phyloP scores from a whole-genome alignment of 805 yeast genomes.

The Metschnikowia proteae region DNA sequence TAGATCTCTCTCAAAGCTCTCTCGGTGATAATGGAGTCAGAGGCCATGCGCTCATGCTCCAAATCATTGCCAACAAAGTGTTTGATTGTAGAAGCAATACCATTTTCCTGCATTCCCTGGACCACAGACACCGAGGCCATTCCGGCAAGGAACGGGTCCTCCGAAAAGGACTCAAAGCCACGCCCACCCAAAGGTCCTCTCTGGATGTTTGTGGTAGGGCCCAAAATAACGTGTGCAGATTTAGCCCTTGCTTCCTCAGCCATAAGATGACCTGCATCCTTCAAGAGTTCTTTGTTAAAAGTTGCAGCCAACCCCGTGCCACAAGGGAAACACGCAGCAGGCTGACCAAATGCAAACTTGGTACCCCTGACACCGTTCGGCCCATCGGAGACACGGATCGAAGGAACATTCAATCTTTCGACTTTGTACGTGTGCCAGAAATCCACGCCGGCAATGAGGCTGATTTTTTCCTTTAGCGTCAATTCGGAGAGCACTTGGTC shows the following conservation, averaged over 20 bases:
- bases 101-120: constrained; percentile 27
- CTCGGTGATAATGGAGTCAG: constrained; percentile 28
- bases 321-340: constrained; percentile 34
- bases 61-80: constrained; percentile 34
- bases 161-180: constrained; percentile 33
- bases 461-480: constrained; percentile 25
- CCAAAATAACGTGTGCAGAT: constrained; percentile 28
- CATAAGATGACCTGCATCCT: constrained; percentile 30
- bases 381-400: constrained; percentile 40
- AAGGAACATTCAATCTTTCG: constrained; percentile 40
- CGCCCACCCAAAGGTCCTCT: constrained; percentile 35
- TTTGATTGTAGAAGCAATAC: constrained; percentile 31
- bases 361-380: constrained; percentile 35
- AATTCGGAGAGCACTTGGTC: constrained; percentile 23
- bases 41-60: constrained; percentile 29
- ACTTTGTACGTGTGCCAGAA: constrained; percentile 49
- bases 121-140: constrained; percentile 24
- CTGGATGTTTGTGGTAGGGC: constrained; percentile 33
- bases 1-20: constrained; percentile 33
- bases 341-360: constrained; percentile 24
- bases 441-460: constrained; percentile 41
- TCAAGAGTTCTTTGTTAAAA: constrained; percentile 26
- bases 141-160: constrained; percentile 32
- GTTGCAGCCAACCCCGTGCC: constrained; percentile 34
- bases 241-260: constrained; percentile 31